Conservation (phyloP, 305 asterid genomes). For the Solanum hybrid region DNA sequence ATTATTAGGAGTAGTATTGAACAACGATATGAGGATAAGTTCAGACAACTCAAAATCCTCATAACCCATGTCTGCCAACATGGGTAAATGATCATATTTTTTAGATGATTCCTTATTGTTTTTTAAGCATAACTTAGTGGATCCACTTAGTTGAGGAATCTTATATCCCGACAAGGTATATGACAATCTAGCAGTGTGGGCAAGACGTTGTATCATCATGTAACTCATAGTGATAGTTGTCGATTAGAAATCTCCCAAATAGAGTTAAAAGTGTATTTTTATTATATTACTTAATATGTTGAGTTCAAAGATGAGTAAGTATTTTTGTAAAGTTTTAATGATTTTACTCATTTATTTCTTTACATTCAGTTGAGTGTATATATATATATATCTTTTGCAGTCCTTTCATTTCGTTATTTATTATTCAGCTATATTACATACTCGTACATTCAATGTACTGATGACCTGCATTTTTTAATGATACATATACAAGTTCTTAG, state of each 20-base stretch:
- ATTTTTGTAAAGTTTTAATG: too few species aligned
- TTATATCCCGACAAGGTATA: neutral
- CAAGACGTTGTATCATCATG: neutral
- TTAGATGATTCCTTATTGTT: neutral
- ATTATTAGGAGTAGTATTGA: neutral
- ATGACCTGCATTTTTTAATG: neutral
- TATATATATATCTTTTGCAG: neutral
- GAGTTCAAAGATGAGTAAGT: neutral
- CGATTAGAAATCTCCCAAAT: neutral
- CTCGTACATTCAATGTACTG: neutral
- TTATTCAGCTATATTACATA: too few species aligned
- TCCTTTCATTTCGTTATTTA: neutral
- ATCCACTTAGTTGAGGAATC: neutral
- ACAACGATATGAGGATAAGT: too few species aligned
- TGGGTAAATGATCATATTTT: neutral
- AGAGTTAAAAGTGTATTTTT: neutral
- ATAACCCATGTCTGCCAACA: neutral
- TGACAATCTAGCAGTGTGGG: rapidly evolving
- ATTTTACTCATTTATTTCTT: too few species aligned
- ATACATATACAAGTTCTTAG: neutral
- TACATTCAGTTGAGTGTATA: neutral
- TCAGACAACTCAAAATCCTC: neutral
- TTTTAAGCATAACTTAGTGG: neutral
- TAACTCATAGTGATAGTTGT: neutral
- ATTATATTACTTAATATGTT: neutral